Conservation (phyloP, 2,329 filamentous ascomycete species). For the Penicillium aurantiogriseum region DNA sequence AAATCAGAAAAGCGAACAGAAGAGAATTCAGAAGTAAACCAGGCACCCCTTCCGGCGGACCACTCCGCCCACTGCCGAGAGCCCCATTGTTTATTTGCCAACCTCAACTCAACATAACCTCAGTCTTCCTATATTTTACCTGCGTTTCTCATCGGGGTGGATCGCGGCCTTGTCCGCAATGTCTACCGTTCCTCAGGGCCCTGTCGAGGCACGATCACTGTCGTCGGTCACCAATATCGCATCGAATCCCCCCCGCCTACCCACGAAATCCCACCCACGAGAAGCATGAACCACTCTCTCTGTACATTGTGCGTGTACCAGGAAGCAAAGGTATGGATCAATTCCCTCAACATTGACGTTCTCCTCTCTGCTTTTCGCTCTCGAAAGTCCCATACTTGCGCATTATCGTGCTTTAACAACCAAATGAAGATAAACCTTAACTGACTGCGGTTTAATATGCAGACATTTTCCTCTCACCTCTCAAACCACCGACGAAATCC, state of each 20-base stretch:
- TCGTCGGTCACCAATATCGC: constrained; percentile 77
- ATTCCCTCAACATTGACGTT: neutral
- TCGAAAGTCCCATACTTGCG: neutral
- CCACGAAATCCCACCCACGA: constrained; percentile 71
- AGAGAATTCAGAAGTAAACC: constrained; percentile 1
- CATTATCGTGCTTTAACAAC: constrained; percentile 3
- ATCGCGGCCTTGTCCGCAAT: constrained; percentile 27
- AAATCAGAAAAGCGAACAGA: neutral
- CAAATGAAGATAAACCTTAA: constrained; percentile 14
- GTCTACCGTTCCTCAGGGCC: constrained; percentile 28
- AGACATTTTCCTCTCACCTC: constrained; percentile 90
- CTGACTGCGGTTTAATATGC: constrained; percentile 18
- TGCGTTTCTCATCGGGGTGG: constrained; percentile 18
- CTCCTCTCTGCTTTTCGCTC: neutral
- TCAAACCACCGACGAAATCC: constrained; percentile 78
- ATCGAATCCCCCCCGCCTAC: constrained; percentile 78
- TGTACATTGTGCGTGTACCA: constrained; percentile 93
- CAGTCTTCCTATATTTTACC: neutral
- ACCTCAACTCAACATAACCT: constrained; percentile 2
- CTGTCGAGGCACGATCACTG: constrained; percentile 78
- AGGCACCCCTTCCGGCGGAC: neutral
- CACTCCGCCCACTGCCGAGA: constrained; percentile 17
- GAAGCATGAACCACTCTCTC: constrained; percentile 67
- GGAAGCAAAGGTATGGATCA: constrained; percentile 71
- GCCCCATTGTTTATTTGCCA: constrained; percentile 21